phyloP scores from a whole-genome alignment of 257 asterid genomes.

The Solanum bulbocastanum region DNA sequence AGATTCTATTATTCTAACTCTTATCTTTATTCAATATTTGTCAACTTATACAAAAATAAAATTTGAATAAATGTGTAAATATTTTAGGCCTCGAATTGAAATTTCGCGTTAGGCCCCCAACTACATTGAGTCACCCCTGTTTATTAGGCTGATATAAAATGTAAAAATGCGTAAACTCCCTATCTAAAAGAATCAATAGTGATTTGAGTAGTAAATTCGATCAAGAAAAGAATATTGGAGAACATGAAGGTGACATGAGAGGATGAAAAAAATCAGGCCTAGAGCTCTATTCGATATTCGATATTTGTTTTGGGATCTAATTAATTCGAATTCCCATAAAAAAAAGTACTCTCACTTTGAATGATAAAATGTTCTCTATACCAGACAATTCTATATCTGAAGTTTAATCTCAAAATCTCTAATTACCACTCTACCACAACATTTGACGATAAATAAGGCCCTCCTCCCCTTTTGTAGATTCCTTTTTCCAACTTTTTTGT shows the following conservation, averaged over 20 bases:
- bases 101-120: too few relatives aligned
- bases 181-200: neutral
- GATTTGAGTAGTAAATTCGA: neutral
- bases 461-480: conserved; percentile 19
- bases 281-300: neutral
- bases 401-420: neutral
- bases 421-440: neutral
- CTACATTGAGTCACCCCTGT: too few relatives aligned
- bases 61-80: too few relatives aligned
- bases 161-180: neutral
- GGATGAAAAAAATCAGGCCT: conserved; percentile 7
- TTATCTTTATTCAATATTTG: too few relatives aligned
- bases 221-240: neutral
- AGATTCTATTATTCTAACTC: too few relatives aligned
- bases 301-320: neutral
- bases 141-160: neutral
- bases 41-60: too few relatives aligned
- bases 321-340: neutral
- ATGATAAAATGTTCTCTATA: too few relatives aligned
- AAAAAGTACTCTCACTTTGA: too few relatives aligned
- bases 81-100: too few relatives aligned
- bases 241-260: conserved; percentile 20
- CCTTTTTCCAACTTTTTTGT: conserved; percentile 2
- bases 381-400: neutral
- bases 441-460: neutral